These are phyloP conservation scores for Apiospora aurea DNA, from an alignment of 2,329 filamentous ascomycete genomes.

Conservation along the genomic window DNA sequence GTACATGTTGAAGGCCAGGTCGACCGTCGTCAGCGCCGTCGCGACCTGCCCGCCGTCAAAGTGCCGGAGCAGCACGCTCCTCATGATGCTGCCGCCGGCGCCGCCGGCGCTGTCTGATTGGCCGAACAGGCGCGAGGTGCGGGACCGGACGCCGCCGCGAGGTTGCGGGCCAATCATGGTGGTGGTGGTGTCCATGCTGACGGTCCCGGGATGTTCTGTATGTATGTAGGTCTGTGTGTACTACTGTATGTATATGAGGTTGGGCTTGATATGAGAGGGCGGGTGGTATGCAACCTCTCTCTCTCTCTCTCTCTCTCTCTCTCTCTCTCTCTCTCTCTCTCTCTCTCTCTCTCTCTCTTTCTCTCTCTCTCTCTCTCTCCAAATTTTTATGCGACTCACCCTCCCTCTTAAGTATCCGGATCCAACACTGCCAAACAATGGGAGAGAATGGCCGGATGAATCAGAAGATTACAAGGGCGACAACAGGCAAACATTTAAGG, in stretches of 20 bases:
- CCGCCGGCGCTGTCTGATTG: neutral
- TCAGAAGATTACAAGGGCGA: neutral
- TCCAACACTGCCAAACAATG: neutral
- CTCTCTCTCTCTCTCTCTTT: neutral
- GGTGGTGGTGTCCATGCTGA: slow-evolving; percentile 1
- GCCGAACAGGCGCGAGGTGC: neutral
- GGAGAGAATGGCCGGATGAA: neutral
- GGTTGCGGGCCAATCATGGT: neutral
- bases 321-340: neutral
- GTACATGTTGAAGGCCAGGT: slow-evolving; percentile 8
- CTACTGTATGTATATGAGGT: neutral
- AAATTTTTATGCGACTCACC: neutral
- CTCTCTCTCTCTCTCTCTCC: neutral
- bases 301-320: neutral
- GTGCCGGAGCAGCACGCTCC: neutral
- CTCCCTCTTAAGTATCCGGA: neutral
- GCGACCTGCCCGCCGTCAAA: slow-evolving; percentile 5
- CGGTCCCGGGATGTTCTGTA: neutral
- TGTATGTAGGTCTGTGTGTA: neutral
- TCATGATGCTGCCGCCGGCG: neutral
- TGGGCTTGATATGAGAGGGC: neutral
- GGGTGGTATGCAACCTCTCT: neutral
- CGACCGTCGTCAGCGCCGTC: slow-evolving; percentile 1
- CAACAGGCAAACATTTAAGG: neutral
- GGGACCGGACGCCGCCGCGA: neutral